Evolutionary conservation across 768 basidiomycete species (phyloP), one percentile per base, ranked within the genome.

Genomic region (Galerina marginata): DNA sequence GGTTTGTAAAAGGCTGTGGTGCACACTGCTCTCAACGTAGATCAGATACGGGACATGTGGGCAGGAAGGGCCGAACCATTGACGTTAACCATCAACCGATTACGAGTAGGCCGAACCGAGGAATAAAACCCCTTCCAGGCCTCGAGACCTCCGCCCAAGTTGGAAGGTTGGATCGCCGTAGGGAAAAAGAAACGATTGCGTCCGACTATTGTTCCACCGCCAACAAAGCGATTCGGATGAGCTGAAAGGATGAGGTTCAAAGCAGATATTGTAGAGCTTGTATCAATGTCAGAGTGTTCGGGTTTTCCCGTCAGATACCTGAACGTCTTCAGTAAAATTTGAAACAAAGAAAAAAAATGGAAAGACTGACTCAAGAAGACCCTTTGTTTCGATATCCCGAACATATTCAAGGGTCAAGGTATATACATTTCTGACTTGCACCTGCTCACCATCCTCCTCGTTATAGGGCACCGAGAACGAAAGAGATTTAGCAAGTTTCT

Each of bases 121-220:
- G 85, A 83, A 69, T 83, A 87, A 63, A 83, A 88, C 0, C 86
- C 86, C 64, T 78, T 78, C 75, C 78, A 83, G 0, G 84, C 84
- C 64, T 86, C 81, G 4, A 85, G 72, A 15, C 82, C 82, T 6
- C 81, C 81, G 6, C 82, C 82, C 39, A 86, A 75, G 75, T 80
- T 57, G 74, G 86, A 69, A 74, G 89, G 74, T 77, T 83, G 60
- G 77, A 85, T 70, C 9, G 72, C 71, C 9, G 69, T 63, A 3
- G 75, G 77, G 76, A 89, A 89, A 74, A 91, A 91, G 71, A 85
- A 90, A 12, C 86, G 81, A 61, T 88, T 87, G 51, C 83, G 76
- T 1, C 89, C 88, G 10, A 90, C 85, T 67, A 85, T 81, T 14
- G 86, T 78, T 7, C 86, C 88, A n/a, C 74, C 83, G 72, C 89